Evolutionary conservation across 2,329 filamentous ascomycete genomes (phyloP).

Genomic region (Arthrobotrys pseudoclavata): DNA sequence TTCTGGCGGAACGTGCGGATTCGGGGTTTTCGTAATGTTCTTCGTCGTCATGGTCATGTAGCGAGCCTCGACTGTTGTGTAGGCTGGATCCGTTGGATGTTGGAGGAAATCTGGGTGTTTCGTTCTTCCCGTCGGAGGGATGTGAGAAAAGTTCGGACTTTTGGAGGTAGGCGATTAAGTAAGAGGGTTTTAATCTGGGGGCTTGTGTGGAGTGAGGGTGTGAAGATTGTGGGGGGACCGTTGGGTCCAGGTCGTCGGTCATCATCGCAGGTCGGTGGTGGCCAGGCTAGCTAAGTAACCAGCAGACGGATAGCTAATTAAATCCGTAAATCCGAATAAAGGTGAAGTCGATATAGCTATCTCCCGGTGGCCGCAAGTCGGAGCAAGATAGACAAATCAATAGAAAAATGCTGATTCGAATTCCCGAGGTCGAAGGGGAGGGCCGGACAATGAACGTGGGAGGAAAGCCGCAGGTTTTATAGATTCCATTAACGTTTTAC

Average conservation of each 20-base stretch:
- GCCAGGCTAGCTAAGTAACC: background rate
- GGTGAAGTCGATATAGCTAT: background rate
- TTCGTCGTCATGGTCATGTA: constrained; percentile 31
- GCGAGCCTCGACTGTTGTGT: constrained; percentile 18
- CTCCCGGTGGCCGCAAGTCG: no score
- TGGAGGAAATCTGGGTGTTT: constrained; percentile 1
- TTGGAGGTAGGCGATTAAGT: constrained; percentile 54
- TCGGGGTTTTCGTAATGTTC: constrained; percentile 5
- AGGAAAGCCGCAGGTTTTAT: constrained; percentile 3
- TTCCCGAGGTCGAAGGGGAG: constrained; percentile 5
- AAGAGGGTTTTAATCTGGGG: constrained; percentile 34
- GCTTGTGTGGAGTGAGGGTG: background rate
- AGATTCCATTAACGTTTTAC: constrained; percentile 9
- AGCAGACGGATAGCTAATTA: background rate
- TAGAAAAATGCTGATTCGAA: background rate
- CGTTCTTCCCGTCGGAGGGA: background rate
- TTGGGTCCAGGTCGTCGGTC: constrained; percentile 17
- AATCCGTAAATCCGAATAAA: background rate
- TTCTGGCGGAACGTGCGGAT: background rate
- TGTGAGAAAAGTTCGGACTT: constrained; percentile 37
- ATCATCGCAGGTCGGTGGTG: background rate
- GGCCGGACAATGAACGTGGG: no score
- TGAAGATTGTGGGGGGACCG: background rate
- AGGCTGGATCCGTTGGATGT: constrained; percentile 29
- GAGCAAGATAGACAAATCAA: background rate